Conservation (phyloP, 179 eudicot genomes). For the Kewa caespitosa region DNA sequence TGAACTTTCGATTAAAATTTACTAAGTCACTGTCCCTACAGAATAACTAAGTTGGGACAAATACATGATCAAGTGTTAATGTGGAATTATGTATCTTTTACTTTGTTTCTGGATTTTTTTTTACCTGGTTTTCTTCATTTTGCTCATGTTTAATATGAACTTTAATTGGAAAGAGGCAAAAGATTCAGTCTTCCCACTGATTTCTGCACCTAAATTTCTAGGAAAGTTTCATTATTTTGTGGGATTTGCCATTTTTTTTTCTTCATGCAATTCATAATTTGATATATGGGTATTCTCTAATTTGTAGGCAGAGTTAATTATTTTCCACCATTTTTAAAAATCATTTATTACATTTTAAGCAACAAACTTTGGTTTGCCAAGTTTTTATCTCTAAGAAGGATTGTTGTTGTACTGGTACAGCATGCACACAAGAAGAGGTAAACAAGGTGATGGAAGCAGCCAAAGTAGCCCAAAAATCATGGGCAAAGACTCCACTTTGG, state of each 20-base stretch:
- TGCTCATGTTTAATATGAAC: neutral
- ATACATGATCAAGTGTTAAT: no score
- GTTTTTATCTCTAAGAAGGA: neutral
- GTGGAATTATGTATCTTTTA: no score
- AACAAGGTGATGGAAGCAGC: slow-evolving; percentile 93
- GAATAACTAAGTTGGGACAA: no score
- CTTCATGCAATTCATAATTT: neutral
- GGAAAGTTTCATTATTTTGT: neutral
- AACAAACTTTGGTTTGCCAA: neutral
- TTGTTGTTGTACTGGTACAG: slow-evolving; percentile 34
- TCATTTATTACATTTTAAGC: no score
- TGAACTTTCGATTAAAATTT: no score
- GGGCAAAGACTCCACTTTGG: slow-evolving; percentile 99
- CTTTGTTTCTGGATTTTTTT: no score
- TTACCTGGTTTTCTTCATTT: neutral
- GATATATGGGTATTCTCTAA: neutral
- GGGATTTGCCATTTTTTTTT: neutral
- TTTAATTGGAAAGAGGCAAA: neutral
- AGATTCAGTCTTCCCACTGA: neutral
- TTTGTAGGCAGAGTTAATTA: neutral
- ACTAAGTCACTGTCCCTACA: no score
- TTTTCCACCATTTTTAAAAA: neutral
- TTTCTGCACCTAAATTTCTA: neutral
- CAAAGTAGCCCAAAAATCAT: slow-evolving; percentile 75
- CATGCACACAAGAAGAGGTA: slow-evolving; percentile 99